Evolutionary conservation across 192 early-diverging fungal genomes (phyloP).

Genomic region (Gonapodya prolifera): DNA sequence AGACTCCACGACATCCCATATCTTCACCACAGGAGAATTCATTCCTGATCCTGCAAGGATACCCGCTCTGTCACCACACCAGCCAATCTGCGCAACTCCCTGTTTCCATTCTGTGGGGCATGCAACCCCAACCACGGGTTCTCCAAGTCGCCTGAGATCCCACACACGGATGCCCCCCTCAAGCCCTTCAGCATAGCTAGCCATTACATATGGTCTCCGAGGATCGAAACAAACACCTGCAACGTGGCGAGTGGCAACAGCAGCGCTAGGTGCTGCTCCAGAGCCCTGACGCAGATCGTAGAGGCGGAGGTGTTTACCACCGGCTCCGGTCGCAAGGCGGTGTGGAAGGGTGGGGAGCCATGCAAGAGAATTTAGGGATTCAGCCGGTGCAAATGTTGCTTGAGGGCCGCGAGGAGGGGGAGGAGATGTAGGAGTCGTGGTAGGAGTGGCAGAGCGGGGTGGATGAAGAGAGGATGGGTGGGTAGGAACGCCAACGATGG

Average conservation of each 20-base stretch:
- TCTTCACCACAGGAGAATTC: conserved; percentile 33
- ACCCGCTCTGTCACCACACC: conserved; percentile 42
- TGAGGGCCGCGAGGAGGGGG: conserved; percentile 21
- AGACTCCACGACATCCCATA: conserved; percentile 58
- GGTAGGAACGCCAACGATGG: background rate
- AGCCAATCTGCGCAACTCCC: conserved; percentile 40
- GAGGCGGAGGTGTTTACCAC: conserved; percentile 48
- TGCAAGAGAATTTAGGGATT: conserved; percentile 49
- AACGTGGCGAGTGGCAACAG: background rate
- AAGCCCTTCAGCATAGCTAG: background rate
- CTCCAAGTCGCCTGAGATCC: background rate
- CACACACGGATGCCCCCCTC: background rate
- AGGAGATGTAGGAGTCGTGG: conserved; percentile 1
- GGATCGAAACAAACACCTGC: background rate
- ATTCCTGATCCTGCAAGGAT: conserved; percentile 42
- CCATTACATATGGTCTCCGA: background rate
- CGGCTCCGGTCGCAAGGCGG: conserved; percentile 58
- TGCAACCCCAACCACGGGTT: background rate
- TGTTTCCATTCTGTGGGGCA: background rate
- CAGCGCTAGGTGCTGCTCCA: background rate
- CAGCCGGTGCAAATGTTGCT: conserved; percentile 48
- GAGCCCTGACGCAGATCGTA: conserved; percentile 40
- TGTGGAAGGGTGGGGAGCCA: conserved; percentile 48
- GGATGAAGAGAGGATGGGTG: too few species aligned
- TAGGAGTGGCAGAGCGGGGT: background rate